phyloP scores from a whole-genome alignment of 495 filamentous ascomycete species.

The Penicillium angulare region DNA sequence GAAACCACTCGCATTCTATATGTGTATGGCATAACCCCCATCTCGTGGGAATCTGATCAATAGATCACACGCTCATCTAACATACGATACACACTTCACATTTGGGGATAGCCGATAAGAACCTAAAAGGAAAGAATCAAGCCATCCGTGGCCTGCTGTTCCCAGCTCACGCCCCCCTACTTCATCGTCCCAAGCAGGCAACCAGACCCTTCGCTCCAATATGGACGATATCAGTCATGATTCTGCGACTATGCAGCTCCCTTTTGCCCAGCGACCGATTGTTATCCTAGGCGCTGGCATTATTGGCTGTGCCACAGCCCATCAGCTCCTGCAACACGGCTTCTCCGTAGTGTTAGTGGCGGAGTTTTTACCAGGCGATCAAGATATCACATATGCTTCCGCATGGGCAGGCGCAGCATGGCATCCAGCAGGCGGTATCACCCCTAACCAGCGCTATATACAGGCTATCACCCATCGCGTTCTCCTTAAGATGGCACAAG shows the following conservation, averaged over 20 bases:
- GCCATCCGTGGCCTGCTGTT: no score
- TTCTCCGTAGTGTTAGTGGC: slow-evolving; percentile 41
- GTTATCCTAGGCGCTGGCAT: slow-evolving; percentile 44
- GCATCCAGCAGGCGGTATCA: slow-evolving; percentile 43
- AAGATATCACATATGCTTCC: slow-evolving; percentile 42
- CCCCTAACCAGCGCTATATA: slow-evolving; percentile 36
- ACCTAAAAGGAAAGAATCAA: no score
- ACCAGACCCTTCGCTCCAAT: no score
- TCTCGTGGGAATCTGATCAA: no score
- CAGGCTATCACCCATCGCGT: slow-evolving; percentile 41
- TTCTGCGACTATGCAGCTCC: slow-evolving; percentile 7
- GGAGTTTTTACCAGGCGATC: slow-evolving; percentile 43
- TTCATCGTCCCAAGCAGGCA: no score
- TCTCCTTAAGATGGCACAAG: slow-evolving; percentile 38
- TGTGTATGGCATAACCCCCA: no score
- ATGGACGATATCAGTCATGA: no score
- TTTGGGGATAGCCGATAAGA: no score
- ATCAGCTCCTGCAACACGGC: slow-evolving; percentile 36
- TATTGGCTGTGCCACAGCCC: slow-evolving; percentile 43
- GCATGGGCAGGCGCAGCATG: slow-evolving; percentile 48
- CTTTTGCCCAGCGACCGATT: slow-evolving; percentile 39
- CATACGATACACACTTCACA: no score
- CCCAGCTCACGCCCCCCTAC: no score
- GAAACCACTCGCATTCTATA: no score
- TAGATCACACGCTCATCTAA: no score